These are phyloP conservation scores for Xylaria sp. DNA, from an alignment of 2,329 filamentous ascomycete genomes.

Conservation along the genomic window DNA sequence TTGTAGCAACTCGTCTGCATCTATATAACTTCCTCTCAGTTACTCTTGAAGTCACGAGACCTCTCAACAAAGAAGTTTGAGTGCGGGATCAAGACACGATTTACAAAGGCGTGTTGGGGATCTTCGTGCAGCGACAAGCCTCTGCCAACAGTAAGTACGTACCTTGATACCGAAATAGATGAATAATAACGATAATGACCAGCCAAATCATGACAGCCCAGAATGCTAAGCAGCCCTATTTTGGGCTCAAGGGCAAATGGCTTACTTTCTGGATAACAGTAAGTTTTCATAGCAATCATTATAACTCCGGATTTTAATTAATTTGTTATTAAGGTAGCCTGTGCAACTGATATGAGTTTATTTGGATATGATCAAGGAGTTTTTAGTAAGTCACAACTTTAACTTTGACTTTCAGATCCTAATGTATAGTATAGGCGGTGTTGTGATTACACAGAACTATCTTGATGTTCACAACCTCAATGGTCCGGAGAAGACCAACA, in stretches of 20 bases:
- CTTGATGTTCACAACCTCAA: constrained; percentile 59
- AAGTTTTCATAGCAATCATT: background rate
- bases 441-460: constrained; percentile 65
- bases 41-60: too few species aligned
- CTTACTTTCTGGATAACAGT: constrained; percentile 49
- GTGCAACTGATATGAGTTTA: constrained; percentile 48
- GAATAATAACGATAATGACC: background rate
- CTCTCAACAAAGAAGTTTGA: too few species aligned
- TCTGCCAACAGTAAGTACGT: background rate
- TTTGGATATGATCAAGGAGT: constrained; percentile 62
- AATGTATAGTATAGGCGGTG: constrained; percentile 51
- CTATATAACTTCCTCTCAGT: too few species aligned
- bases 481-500: constrained; percentile 51
- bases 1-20: background rate
- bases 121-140: background rate
- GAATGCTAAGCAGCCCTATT: constrained; percentile 44
- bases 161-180: background rate
- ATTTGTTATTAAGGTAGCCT: constrained; percentile 41
- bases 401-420: background rate
- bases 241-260: constrained; percentile 47
- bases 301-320: background rate
- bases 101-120: background rate
- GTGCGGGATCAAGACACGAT: background rate
- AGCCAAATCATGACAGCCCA: constrained; percentile 38
- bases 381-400: constrained; percentile 28